Base-by-base conservation (phyloP, 306 rosid genomes). In the Fragaria nilgerrensis region DNA sequence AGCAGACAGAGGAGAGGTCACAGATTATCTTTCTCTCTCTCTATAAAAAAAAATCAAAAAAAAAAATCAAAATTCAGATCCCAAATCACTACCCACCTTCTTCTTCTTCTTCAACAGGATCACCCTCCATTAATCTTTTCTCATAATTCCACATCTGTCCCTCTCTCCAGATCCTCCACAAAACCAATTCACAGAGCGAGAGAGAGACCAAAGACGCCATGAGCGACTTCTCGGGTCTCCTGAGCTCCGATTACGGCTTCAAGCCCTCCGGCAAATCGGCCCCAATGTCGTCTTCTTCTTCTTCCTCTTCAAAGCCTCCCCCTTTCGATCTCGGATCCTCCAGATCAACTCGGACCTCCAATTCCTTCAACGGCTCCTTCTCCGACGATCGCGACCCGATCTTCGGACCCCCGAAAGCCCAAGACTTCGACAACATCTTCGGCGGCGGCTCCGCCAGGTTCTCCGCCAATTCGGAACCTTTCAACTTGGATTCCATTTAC, bases 151-250 rank as follows among this genome's bases (percentile, higher is more conserved):
- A 65, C 50, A 11, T 48, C 52, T 74, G 13, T 19, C 45, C 63
- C 7, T 37, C 48, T 44, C 48, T 44, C 48, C 43, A 44, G 79
- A 73, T 80, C 79, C 47, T 47, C 22, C 64, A 66, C 23, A 32
- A 45, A 1, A 45, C 44, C 34, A 53, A 27, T 61, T n/a, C 29
- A 15, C 41, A 43, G 23, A 29, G 32, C 32, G 32, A 58, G 56
- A 69, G 43, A 59, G 68, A 15, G 6, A 17, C 39, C 47, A 58
- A n/a, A n/a, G 75, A 25, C 66, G 62, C 81, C 84, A 95, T 95
- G 99, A 92, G 88, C 94, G 97, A 95, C 82, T 92, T 92, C 82
- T 93, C 93, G 82, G 97, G 96, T 77, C 94, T 95, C 78, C 64
- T 95, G 69, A 79, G 86, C 43, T 73, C 88, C 80, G 93, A 95